Conservation (phyloP, 2,329 filamentous ascomycete species). For the Phyllosticta citriasiana region DNA sequence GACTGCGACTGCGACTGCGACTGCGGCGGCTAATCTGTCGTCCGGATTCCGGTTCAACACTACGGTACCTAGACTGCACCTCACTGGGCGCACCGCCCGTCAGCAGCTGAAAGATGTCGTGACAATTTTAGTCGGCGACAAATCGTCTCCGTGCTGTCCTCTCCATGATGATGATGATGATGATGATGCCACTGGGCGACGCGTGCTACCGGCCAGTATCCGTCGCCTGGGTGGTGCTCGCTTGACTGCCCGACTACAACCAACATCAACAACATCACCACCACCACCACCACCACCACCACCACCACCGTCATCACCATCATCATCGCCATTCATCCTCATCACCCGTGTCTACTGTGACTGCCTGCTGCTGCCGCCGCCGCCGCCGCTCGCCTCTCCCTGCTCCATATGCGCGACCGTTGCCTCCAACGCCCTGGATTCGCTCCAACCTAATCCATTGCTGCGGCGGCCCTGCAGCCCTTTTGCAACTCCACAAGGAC, state of each 20-base stretch:
- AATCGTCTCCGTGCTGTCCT: not conserved
- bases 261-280: not conserved
- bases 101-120: not conserved
- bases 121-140: too few species aligned
- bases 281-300: too few species aligned
- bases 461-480: not conserved
- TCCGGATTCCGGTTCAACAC: not conserved
- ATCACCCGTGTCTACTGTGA: too few species aligned
- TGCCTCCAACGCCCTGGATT: not conserved
- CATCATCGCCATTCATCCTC: not conserved
- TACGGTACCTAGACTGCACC: not conserved
- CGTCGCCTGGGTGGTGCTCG: not conserved
- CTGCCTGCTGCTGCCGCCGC: not conserved
- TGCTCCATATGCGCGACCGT: constrained; percentile 8
- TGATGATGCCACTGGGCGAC: not conserved
- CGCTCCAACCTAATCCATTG: not conserved
- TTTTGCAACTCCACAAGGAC: constrained; percentile 12
- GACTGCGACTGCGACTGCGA: not conserved
- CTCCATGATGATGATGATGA: too few species aligned
- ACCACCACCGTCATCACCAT: not conserved
- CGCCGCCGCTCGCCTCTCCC: constrained; percentile 1
- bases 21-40: not conserved
- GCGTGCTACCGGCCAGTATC: not conserved
- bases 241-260: not conserved
- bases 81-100: not conserved